phyloP scores from a whole-genome alignment of 129 eudicot genomes.

The Arctium minus region DNA sequence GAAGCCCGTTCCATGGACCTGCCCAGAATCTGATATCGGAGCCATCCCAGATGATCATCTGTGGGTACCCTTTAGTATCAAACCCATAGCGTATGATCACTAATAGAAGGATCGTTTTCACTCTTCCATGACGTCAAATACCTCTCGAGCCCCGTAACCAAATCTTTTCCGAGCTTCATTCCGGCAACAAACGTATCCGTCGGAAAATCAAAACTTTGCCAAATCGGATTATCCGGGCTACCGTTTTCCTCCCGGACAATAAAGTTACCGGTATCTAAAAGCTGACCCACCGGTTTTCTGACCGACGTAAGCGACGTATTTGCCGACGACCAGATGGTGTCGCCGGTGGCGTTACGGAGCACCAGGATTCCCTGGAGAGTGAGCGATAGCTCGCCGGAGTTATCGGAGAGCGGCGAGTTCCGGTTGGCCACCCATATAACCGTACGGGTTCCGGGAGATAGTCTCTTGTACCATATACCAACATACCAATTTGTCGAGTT shows the following conservation, averaged over 20 bases:
- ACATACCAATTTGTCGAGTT: constrained; percentile 25
- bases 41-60: constrained; percentile 9
- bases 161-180: constrained; percentile 34
- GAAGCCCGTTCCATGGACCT: constrained; percentile 47
- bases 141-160: constrained; percentile 3
- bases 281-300: constrained; percentile 19
- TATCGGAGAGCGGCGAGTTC: constrained; percentile 25
- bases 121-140: constrained; percentile 38
- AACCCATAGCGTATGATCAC: constrained; percentile 17
- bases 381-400: constrained; percentile 12
- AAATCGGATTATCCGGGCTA: too few relatives aligned
- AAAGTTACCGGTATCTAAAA: constrained; percentile 47
- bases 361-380: constrained; percentile 4
- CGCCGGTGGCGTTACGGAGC: background rate
- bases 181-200: constrained; percentile 43
- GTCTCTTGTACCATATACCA: constrained; percentile 39
- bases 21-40: too few relatives aligned
- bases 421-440: constrained; percentile 45
- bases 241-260: too few relatives aligned
- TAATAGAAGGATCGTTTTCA: constrained; percentile 32
- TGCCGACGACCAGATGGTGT: constrained; percentile 29
- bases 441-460: background rate
- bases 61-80: constrained; percentile 37
- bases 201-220: too few relatives aligned
- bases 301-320: background rate